Conservation (phyloP, 768 basidiomycete species). For the Panaeolus papilionaceus region DNA sequence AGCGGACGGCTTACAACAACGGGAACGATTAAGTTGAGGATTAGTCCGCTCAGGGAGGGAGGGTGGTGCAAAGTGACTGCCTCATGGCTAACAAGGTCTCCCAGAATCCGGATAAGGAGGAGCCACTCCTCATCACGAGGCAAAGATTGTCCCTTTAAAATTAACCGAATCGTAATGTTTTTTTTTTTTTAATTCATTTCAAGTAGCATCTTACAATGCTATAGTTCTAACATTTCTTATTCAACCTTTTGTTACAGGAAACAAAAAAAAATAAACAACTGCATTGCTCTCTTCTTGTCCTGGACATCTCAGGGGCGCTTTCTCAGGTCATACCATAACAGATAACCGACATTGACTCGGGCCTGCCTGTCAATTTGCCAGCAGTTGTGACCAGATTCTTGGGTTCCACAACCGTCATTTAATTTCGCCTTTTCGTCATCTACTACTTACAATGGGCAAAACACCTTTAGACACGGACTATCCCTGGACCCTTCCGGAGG, state of each 20-base stretch:
- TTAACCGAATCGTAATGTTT: neutral
- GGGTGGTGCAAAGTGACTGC: constrained; percentile 18
- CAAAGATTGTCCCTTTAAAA: neutral
- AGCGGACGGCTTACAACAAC: constrained; percentile 3
- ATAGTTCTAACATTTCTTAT: neutral
- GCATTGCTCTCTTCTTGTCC: neutral
- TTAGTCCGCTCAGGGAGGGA: constrained; percentile 19
- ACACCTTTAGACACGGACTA: neutral
- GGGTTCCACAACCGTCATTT: constrained; percentile 9
- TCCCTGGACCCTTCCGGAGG: neutral
- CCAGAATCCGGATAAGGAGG: constrained; percentile 19
- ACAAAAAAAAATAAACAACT: neutral
- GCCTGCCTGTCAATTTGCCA: constrained; percentile 13
- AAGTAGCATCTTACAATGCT: neutral
- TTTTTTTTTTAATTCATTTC: constrained; percentile 8
- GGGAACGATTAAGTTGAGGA: constrained; percentile 16
- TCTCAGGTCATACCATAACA: neutral
- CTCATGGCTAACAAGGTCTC: constrained; percentile 24
- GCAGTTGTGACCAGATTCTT: constrained; percentile 6
- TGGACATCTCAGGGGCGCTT: neutral
- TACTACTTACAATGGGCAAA: neutral
- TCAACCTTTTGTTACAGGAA: neutral
- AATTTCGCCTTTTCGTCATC: constrained; percentile 13
- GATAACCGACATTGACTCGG: constrained; percentile 7
- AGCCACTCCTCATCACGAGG: constrained; percentile 14